These are phyloP conservation scores for Lasiodiplodia citricola DNA, from an alignment of 2,329 filamentous ascomycete genomes.

Conservation along the genomic window DNA sequence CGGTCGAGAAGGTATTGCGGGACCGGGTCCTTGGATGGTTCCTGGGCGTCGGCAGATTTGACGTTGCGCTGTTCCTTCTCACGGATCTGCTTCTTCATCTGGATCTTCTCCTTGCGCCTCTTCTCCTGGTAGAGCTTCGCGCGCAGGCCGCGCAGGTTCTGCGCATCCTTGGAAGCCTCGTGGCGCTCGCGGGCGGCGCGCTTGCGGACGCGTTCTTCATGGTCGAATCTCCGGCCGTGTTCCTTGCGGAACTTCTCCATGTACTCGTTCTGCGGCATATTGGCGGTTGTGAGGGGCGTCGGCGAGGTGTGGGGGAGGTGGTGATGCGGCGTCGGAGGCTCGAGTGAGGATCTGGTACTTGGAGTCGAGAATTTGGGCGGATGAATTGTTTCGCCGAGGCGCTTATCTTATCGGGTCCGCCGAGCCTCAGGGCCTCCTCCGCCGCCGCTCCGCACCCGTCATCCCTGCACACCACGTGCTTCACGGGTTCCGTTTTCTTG, in stretches of 20 bases:
- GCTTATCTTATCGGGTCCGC: neutral
- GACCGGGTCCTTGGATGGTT: constrained; percentile 80
- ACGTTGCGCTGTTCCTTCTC: constrained; percentile 95
- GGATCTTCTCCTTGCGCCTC: constrained; percentile 84
- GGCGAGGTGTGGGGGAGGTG: neutral
- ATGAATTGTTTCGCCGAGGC: neutral
- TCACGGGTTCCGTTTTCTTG: no score
- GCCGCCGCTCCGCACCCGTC: neutral
- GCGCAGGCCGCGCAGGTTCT: constrained; percentile 87
- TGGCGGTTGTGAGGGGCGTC: neutral
- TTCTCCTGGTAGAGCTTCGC: constrained; percentile 95
- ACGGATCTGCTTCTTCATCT: constrained; percentile 64
- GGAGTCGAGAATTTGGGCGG: neutral
- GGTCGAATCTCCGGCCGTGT: constrained; percentile 66
- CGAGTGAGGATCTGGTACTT: no score
- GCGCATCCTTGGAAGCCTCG: constrained; percentile 84
- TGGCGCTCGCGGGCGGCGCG: constrained; percentile 85
- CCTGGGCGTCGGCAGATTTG: constrained; percentile 79
- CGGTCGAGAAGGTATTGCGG: constrained; percentile 94
- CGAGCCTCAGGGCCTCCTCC: neutral
- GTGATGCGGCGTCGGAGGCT: neutral
- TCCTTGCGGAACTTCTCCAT: constrained; percentile 75
- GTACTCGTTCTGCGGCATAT: constrained; percentile 79
- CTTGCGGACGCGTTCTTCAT: constrained; percentile 90
- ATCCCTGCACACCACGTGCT: no score